Evolutionary conservation across 2,329 filamentous ascomycete species (phyloP).

Genomic region (Fusarium sp.): DNA sequence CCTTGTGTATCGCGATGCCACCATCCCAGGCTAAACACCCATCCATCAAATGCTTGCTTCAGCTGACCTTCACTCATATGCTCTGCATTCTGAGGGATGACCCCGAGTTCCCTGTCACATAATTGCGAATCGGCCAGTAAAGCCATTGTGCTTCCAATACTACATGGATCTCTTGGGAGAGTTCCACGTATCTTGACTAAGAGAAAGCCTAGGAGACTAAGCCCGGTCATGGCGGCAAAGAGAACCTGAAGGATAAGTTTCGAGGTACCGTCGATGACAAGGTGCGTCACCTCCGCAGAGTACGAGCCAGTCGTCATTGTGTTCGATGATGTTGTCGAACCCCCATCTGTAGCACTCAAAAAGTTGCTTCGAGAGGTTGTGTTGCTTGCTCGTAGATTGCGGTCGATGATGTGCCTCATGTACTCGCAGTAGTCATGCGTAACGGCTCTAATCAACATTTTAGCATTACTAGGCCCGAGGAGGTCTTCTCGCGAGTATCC

Average conservation of each 20-base stretch:
- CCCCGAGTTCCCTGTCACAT: not conserved
- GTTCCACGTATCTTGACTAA: not conserved
- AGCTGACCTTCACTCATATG: not conserved
- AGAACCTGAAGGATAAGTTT: not conserved
- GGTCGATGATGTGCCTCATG: not conserved
- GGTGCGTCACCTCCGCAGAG: not conserved
- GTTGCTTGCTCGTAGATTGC: not conserved
- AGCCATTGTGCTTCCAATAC: slow-evolving; percentile 2
- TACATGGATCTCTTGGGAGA: not conserved
- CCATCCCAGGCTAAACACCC: slow-evolving; percentile 9
- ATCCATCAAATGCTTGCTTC: not conserved
- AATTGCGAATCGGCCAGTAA: slow-evolving; percentile 13
- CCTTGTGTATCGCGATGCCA: not conserved
- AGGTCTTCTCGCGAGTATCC: not conserved
- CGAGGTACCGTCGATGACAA: not conserved
- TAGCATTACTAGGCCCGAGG: not conserved
- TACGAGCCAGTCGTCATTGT: not conserved
- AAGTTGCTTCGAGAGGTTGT: not conserved
- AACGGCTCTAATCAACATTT: not conserved
- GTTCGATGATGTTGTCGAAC: not conserved
- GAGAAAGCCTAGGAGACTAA: not conserved
- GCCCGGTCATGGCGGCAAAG: not conserved
- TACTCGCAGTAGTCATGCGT: not conserved
- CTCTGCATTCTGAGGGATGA: not conserved
- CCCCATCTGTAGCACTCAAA: not conserved